Conservation (phyloP, 371 early-diverging fungal species). For the Mucor circinelloides region DNA sequence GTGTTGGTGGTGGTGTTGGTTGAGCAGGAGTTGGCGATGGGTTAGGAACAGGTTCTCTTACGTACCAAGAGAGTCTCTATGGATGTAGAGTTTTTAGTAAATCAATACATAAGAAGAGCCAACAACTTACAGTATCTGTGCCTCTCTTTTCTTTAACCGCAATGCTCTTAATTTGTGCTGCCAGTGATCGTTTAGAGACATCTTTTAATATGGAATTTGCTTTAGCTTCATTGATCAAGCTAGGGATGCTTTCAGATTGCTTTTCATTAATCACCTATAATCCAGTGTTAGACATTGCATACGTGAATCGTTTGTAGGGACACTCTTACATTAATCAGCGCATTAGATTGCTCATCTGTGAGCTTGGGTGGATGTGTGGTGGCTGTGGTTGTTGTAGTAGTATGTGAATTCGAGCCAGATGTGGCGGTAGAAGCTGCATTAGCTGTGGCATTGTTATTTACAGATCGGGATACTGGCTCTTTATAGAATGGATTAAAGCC, state of each 20-base stretch:
- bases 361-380: constrained; percentile 10
- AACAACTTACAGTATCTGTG: constrained; percentile 43
- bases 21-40: too few relatives aligned
- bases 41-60: constrained; percentile 2
- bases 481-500: constrained; percentile 38
- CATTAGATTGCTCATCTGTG: constrained; percentile 37
- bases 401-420: background rate
- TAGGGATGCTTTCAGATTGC: constrained; percentile 33
- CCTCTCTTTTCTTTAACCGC: constrained; percentile 56
- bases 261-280: constrained; percentile 41
- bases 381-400: background rate
- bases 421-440: background rate
- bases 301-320: background rate
- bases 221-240: constrained; percentile 27
- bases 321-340: constrained; percentile 32
- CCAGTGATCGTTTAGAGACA: constrained; percentile 46
- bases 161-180: constrained; percentile 49
- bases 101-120: background rate
- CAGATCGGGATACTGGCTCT: constrained; percentile 4
- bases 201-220: constrained; percentile 25
- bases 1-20: background rate
- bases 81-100: background rate
- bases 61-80: constrained; percentile 24
- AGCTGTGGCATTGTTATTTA: background rate
- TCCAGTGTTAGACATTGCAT: background rate